Conservation (phyloP, 768 basidiomycete genomes). For the Pleurotus eryngii region DNA sequence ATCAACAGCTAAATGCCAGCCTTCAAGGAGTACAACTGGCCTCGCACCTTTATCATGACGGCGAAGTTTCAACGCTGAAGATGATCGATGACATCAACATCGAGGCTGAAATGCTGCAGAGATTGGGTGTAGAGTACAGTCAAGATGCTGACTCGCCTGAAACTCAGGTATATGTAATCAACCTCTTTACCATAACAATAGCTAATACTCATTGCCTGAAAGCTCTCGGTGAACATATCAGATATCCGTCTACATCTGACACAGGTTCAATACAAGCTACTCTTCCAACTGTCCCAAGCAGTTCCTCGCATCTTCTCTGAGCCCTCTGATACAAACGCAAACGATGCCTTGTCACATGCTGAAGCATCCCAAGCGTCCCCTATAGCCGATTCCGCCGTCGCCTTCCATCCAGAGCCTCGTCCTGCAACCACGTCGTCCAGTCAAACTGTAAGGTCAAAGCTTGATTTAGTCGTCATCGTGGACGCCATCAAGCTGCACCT, state of each 20-base stretch:
- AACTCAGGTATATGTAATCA: slow-evolving; percentile 54
- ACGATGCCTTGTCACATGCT: slow-evolving; percentile 18
- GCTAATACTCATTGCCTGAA: background rate
- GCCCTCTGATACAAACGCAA: slow-evolving; percentile 30
- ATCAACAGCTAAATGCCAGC: slow-evolving; percentile 67
- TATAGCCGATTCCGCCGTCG: slow-evolving; percentile 19
- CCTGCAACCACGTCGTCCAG: slow-evolving; percentile 20
- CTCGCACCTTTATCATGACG: slow-evolving; percentile 57
- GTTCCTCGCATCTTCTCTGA: slow-evolving; percentile 63
- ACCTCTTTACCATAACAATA: background rate
- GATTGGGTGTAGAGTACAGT: slow-evolving; percentile 48
- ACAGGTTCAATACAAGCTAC: slow-evolving; percentile 73
- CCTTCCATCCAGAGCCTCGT: slow-evolving; percentile 63
- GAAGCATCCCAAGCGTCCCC: slow-evolving; percentile 6
- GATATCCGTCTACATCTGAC: slow-evolving; percentile 84
- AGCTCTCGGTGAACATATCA: slow-evolving; percentile 75
- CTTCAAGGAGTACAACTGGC: slow-evolving; percentile 81
- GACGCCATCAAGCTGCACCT: slow-evolving; percentile 78
- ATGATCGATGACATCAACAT: slow-evolving; percentile 92
- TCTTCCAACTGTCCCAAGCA: slow-evolving; percentile 63
- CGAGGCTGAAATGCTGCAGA: slow-evolving; percentile 64
- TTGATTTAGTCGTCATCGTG: slow-evolving; percentile 75
- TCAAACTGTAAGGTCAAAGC: slow-evolving; percentile 49
- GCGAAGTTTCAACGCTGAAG: slow-evolving; percentile 56
- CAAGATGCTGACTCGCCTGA: slow-evolving; percentile 58